A percentile compares a stretch with the other conserved stretches of the same genome.
Evolutionary conservation across 371 early-diverging fungal genomes (phyloP).

Genomic region (Mortierella sp.): DNA sequence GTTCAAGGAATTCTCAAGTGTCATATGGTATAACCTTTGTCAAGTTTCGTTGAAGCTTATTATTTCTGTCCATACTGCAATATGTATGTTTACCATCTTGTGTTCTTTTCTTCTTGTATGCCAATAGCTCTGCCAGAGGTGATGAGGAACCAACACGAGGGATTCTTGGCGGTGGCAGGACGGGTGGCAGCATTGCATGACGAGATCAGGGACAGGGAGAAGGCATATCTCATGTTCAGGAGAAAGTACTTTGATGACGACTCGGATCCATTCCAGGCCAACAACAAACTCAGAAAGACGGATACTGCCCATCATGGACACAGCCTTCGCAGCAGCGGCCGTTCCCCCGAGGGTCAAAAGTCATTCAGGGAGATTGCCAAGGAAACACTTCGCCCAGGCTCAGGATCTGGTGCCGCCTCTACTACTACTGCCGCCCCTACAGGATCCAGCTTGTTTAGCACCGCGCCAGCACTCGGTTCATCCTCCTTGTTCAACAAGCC

Average conservation of each 20-base stretch:
- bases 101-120: neutral
- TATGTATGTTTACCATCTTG: too few species aligned
- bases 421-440: neutral
- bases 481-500: conserved; percentile 5
- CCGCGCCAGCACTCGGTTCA: neutral
- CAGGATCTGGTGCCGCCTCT: neutral
- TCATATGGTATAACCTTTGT: conserved; percentile 32
- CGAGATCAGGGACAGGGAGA: conserved; percentile 62
- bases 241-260: conserved; percentile 62
- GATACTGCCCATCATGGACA: conserved; percentile 14
- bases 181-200: conserved; percentile 75
- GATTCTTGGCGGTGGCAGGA: conserved; percentile 72
- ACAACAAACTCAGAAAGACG: conserved; percentile 29
- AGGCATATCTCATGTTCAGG: conserved; percentile 61
- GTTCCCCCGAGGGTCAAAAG: conserved; percentile 12
- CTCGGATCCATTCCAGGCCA: conserved; percentile 45
- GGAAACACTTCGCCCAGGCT: conserved; percentile 32
- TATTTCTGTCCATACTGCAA: too few species aligned
- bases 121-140: conserved; percentile 65
- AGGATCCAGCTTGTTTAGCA: neutral
- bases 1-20: conserved; percentile 31
- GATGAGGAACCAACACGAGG: conserved; percentile 72
- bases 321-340: conserved; percentile 7
- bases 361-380: conserved; percentile 48
- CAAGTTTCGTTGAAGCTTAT: neutral